Evolutionary conservation across 2,329 filamentous ascomycete species (phyloP).

Genomic region (Aschersonia sp.): DNA sequence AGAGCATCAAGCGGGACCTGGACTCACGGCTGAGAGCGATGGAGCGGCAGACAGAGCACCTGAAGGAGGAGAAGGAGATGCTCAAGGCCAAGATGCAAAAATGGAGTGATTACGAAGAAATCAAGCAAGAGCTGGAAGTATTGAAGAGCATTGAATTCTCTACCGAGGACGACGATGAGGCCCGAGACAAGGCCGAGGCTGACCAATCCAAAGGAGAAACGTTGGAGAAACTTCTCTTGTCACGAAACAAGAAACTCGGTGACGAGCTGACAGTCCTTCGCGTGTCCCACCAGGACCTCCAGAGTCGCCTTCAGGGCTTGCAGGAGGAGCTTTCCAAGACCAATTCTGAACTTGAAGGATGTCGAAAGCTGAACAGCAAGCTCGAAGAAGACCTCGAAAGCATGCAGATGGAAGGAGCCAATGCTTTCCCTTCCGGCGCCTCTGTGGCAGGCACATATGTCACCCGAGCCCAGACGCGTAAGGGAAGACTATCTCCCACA

Average conservation of each 20-base stretch:
- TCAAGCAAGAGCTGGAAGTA: slow-evolving; percentile 91
- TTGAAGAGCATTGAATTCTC: slow-evolving; percentile 97
- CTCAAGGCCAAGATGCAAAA: slow-evolving; percentile 72
- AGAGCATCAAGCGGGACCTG: slow-evolving; percentile 61
- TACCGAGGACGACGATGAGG: slow-evolving; percentile 70
- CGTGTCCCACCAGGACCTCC: slow-evolving; percentile 86
- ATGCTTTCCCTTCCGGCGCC: slow-evolving; percentile 75
- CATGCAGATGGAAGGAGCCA: slow-evolving; percentile 72
- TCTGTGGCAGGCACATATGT: slow-evolving; percentile 88
- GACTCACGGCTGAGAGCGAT: slow-evolving; percentile 64
- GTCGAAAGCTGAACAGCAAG: slow-evolving; percentile 72
- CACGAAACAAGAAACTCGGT: slow-evolving; percentile 90
- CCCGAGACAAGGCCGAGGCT: slow-evolving; percentile 24
- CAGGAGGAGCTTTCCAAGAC: slow-evolving; percentile 74
- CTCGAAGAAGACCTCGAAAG: slow-evolving; percentile 84
- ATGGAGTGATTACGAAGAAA: slow-evolving; percentile 88
- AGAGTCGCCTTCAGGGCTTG: slow-evolving; percentile 62
- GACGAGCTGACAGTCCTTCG: slow-evolving; percentile 87
- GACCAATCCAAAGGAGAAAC: slow-evolving; percentile 49
- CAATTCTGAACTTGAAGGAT: slow-evolving; percentile 74
- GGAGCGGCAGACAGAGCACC: slow-evolving; percentile 60
- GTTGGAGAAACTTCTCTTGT: slow-evolving; percentile 78
- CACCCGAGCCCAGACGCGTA: slow-evolving; percentile 45
- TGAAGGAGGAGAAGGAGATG: slow-evolving; percentile 68
- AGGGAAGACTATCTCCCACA: slow-evolving; percentile 71